Base-by-base conservation (phyloP, 2,329 filamentous ascomycete species). In the Rutstroemia sp. region DNA sequence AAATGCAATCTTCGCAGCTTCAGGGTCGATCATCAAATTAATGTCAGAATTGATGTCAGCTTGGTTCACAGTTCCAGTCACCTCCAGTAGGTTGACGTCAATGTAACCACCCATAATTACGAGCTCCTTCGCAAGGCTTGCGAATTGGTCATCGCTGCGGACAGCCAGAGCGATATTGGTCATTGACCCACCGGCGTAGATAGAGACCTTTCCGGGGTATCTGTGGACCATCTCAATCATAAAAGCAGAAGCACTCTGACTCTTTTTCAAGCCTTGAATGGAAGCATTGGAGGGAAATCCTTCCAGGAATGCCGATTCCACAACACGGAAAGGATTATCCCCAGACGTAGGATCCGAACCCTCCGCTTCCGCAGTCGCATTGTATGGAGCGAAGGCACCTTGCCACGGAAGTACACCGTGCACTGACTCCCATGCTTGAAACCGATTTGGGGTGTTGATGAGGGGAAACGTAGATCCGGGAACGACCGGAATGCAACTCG, bases 91-190 rank as follows among this genome's bases (percentile, higher is more conserved):
- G 23, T 71, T 74, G 5, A 71, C 66, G 62, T 79, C 77, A 21
- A 78, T 62, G 61, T 76, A 79, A 2, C 76, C 75, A 53, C 77
- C 76, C 76, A 79, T 79, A 52, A 79, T 71, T 25, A 77, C 69
- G 3, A 79, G 67, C 30, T 74, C 74, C 61, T 75, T 77, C 5
- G 75, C 71, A 49, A 75, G 64, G 23, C 68, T 69, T 1, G 77
- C 75, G 62, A 79, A 79, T 10, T 69, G 65, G 3, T 74, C 67
- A 63, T 79, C 75, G 62, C 77, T 66, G 5, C 74, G 71, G 23
- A 74, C 68, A 1, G 77, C 77, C 50, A 78, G 63, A 2, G 76
- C 77, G 37, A 79, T 67, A 58, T 79, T 79, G 16, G 77, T 79
- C 61, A 79, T 58, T 3, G 76, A 69, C 7, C 76, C 75, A 7